Percentiles rank a stretch among this genome's conserved stretches.
Conservation (phyloP, 2,329 filamentous ascomycete genomes). For the Sporothrix pseudoabietina region DNA sequence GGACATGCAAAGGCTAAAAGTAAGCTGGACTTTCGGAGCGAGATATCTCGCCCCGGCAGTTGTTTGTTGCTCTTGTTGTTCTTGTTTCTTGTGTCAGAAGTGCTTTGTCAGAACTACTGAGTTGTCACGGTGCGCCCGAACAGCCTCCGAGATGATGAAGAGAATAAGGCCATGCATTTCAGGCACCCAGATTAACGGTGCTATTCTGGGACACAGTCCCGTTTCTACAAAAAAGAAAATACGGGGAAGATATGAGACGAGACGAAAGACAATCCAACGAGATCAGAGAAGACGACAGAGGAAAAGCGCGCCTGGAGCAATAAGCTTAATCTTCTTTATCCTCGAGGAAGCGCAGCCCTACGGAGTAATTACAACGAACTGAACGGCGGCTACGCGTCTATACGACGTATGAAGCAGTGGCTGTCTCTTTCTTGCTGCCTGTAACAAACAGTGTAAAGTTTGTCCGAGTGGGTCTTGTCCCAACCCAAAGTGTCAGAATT, state of each 20-base stretch:
- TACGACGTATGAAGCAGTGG: too few species aligned
- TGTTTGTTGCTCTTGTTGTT: not conserved
- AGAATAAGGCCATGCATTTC: not conserved
- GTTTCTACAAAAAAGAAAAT: not conserved
- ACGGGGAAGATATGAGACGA: not conserved
- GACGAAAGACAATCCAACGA: not conserved
- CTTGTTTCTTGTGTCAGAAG: not conserved
- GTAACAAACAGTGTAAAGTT: not conserved
- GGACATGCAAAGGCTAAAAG: not conserved
- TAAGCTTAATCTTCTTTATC: not conserved
- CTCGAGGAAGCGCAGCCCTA: not conserved
- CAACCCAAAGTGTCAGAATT: not conserved
- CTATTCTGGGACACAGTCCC: not conserved
- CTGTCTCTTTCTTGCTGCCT: not conserved
- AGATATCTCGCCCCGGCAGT: not conserved
- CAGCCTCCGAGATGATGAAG: not conserved
- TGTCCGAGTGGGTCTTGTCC: not conserved
- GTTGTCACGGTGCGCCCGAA: not conserved
- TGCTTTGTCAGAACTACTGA: not conserved
- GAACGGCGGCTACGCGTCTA: not conserved
- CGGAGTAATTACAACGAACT: not conserved
- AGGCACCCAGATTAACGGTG: not conserved
- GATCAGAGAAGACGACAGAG: too few species aligned
- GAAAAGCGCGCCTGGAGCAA: too few species aligned
- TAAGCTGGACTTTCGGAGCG: conserved; percentile 10